phyloP scores from a whole-genome alignment of 2,329 filamentous ascomycete genomes.

The Drechslerella coelobrocha region DNA sequence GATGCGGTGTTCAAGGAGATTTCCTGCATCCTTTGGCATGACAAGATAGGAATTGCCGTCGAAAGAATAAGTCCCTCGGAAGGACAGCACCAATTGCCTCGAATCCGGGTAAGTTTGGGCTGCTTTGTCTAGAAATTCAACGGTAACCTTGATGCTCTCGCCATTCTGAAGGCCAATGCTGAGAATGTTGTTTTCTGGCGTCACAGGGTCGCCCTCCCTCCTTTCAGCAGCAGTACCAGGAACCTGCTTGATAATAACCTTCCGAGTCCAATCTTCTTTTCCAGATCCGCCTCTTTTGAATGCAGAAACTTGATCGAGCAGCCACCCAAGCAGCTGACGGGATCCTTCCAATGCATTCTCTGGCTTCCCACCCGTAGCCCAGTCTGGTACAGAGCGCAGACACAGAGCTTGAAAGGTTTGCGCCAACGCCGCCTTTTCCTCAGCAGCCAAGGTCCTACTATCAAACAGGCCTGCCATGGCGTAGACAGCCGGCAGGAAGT shows the following conservation, averaged over 20 bases:
- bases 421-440: constrained; percentile 42
- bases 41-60: constrained; percentile 44
- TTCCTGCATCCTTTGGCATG: constrained; percentile 39
- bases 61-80: constrained; percentile 28
- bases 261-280: constrained; percentile 44
- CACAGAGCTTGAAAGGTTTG: constrained; percentile 47
- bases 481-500: constrained; percentile 43
- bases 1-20: constrained; percentile 34
- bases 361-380: constrained; percentile 33
- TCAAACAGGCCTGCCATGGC: constrained; percentile 45
- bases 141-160: constrained; percentile 37
- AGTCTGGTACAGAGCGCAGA: constrained; percentile 37
- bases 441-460: constrained; percentile 22
- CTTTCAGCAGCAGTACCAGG: background rate
- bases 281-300: constrained; percentile 44
- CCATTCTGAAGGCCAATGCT: constrained; percentile 29
- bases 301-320: constrained; percentile 41
- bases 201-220: constrained; percentile 27
- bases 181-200: constrained; percentile 36
- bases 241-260: constrained; percentile 39
- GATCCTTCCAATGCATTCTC: constrained; percentile 46
- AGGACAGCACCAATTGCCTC: constrained; percentile 32
- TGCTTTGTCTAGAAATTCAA: constrained; percentile 40
- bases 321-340: constrained; percentile 41
- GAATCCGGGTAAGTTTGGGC: constrained; percentile 26